Evolutionary conservation across 2,329 filamentous ascomycete genomes (phyloP).

Genomic region (Colletotrichum costaricense): DNA sequence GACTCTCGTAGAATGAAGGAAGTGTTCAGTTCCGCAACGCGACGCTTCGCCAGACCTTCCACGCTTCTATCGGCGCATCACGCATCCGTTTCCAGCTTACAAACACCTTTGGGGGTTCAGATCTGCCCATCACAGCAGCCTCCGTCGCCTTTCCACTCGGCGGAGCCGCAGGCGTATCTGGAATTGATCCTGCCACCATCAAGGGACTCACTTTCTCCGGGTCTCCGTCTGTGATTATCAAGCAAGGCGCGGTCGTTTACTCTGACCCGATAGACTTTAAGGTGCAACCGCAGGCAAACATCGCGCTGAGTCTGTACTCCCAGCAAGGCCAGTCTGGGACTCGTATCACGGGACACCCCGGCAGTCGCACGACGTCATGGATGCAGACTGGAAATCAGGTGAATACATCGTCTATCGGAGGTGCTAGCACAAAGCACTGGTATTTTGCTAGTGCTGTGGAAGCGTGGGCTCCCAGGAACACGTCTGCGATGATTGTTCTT

Average conservation of each 20-base stretch:
- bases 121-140: constrained; percentile 69
- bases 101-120: constrained; percentile 72
- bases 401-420: constrained; percentile 56
- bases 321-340: constrained; percentile 65
- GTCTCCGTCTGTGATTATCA: constrained; percentile 60
- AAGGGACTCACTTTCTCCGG: constrained; percentile 69
- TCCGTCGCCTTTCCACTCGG: constrained; percentile 67
- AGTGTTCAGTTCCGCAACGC: constrained; percentile 65
- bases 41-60: constrained; percentile 74
- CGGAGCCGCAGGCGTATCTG: constrained; percentile 63
- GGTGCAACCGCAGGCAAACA: constrained; percentile 59
- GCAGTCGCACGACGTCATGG: constrained; percentile 72
- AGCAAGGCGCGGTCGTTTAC: constrained; percentile 67
- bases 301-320: constrained; percentile 70
- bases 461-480: constrained; percentile 58
- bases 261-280: constrained; percentile 70
- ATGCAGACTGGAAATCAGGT: constrained; percentile 69
- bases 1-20: constrained; percentile 43
- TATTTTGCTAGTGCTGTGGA: constrained; percentile 73
- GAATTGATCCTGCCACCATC: constrained; percentile 63
- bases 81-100: constrained; percentile 72
- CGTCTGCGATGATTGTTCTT: constrained; percentile 64
- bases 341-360: constrained; percentile 72
- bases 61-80: constrained; percentile 65
- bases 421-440: constrained; percentile 54